These are phyloP conservation scores for Nemania sp. DNA, from an alignment of 2,329 filamentous ascomycete species.

Conservation along the genomic window DNA sequence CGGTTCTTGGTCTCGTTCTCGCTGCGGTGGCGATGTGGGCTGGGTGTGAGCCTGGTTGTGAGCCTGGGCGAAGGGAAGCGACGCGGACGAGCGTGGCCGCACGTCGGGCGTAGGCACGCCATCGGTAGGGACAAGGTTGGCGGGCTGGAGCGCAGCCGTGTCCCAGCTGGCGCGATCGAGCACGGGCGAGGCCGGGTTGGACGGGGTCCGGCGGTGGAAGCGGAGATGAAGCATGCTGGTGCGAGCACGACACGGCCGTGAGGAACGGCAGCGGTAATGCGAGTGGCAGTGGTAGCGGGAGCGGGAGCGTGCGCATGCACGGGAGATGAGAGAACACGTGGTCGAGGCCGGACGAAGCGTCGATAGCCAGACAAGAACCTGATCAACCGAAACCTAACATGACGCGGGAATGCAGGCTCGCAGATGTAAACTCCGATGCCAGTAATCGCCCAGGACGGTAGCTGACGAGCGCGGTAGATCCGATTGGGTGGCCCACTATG, in stretches of 20 bases:
- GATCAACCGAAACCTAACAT: constrained; percentile 29
- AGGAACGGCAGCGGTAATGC: neutral
- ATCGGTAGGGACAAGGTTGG: constrained; percentile 48
- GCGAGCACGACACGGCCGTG: neutral
- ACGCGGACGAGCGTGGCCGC: constrained; percentile 35
- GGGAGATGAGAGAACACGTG: constrained; percentile 2
- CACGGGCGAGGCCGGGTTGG: constrained; percentile 58
- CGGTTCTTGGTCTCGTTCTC: constrained; percentile 36
- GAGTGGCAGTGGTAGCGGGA: neutral
- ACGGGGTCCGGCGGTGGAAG: constrained; percentile 61
- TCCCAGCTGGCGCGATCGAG: constrained; percentile 52
- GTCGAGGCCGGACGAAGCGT: constrained; percentile 3
- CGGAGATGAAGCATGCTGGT: constrained; percentile 56
- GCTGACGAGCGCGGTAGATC: too few relatives aligned
- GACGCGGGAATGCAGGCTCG: constrained; percentile 20
- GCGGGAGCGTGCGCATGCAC: neutral
- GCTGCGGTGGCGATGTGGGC: constrained; percentile 45
- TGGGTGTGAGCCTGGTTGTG: constrained; percentile 41
- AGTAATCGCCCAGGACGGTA: too few relatives aligned
- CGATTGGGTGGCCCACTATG: too few relatives aligned
- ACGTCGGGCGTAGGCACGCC: constrained; percentile 53
- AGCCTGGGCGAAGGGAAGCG: constrained; percentile 37
- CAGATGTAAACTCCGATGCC: neutral
- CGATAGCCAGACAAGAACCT: constrained; percentile 4
- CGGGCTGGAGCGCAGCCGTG: constrained; percentile 44